Evolutionary conservation across 2,329 filamentous ascomycete genomes (phyloP).

Genomic region (Erysiphe pulchra): DNA sequence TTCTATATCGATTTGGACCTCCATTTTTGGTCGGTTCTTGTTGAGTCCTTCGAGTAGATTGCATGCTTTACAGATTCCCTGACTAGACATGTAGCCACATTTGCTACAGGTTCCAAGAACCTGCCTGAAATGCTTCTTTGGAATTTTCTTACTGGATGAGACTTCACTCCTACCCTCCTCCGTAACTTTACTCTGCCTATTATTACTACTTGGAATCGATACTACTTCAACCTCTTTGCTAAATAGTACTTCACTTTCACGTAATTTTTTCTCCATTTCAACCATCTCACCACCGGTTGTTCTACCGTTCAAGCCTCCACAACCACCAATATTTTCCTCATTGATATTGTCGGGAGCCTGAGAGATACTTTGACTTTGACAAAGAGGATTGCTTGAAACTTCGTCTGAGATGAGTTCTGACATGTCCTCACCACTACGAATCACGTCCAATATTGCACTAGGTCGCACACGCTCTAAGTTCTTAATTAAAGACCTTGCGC

Average conservation of each 20-base stretch:
- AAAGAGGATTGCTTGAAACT: constrained; percentile 21
- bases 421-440: constrained; percentile 90
- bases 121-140: constrained; percentile 26
- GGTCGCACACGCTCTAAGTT: constrained; percentile 80
- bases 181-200: constrained; percentile 3
- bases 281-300: constrained; percentile 54
- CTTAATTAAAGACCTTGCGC: constrained; percentile 77
- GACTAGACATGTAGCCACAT: constrained; percentile 90
- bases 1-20: constrained; percentile 17
- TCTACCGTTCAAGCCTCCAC: constrained; percentile 40
- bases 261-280: constrained; percentile 50
- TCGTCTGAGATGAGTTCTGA: constrained; percentile 52
- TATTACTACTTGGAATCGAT: constrained; percentile 7
- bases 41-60: constrained; percentile 74
- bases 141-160: constrained; percentile 5
- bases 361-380: constrained; percentile 17
- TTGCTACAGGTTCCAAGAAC: constrained; percentile 60
- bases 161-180: constrained; percentile 8
- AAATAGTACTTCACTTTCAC: constrained; percentile 32
- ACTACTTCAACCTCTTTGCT: constrained; percentile 42
- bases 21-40: constrained; percentile 41
- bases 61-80: constrained; percentile 83
- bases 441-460: constrained; percentile 84
- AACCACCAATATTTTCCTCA: constrained; percentile 34
- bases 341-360: constrained; percentile 9